Evolutionary conservation across 495 filamentous ascomycete genomes (phyloP), one percentile per base, ranked within the genome.

Genomic region (Talaromyces adpressus): DNA sequence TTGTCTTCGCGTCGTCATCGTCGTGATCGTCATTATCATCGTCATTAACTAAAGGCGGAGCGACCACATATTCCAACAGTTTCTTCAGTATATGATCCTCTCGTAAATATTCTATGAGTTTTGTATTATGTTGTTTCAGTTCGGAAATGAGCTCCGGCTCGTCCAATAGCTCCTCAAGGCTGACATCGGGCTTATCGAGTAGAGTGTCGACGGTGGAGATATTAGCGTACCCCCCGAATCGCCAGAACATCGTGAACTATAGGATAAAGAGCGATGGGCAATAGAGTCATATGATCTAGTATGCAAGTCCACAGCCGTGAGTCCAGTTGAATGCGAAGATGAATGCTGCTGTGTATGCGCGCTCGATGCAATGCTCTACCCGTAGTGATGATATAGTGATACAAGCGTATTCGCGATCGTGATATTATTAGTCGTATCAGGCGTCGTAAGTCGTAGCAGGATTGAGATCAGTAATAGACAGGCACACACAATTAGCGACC

Each of bases 181-280:
- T 90, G 70, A 97, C 90, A 76, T 97, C 89, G 66, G 90, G 87
- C 77, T 96, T 96, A 66, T 98, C 94, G 69, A 99, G 92, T 68
- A 98, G 89, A 68, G 86, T 92, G 77, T 98, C 95, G 75, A 98
- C 89, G 68, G 92, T 89, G 69, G 93, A 97, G 79, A 96, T 88
- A 81, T 90, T 96, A 76, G 93, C 91, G 84, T 98, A 98, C 73
- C 92, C 92, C 80, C 95, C 93, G 80, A 97, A 97, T 75, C 92
- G 87, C 93, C 93, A 97, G 76, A 97, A 97, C 93, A 97, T 97
- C 78, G 75, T 91, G 88, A 72, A 74, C 70, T 81, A 77, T 73
- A 7, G 29, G 71, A 73, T 66, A 39, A 58, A 36, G 54, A 25
- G 29, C 56, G 61, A 64, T 67, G 67, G 65, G 68, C 63, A 69